Base-by-base conservation (phyloP, 169 alveolate species). In the Eimeria tenella region DNA sequence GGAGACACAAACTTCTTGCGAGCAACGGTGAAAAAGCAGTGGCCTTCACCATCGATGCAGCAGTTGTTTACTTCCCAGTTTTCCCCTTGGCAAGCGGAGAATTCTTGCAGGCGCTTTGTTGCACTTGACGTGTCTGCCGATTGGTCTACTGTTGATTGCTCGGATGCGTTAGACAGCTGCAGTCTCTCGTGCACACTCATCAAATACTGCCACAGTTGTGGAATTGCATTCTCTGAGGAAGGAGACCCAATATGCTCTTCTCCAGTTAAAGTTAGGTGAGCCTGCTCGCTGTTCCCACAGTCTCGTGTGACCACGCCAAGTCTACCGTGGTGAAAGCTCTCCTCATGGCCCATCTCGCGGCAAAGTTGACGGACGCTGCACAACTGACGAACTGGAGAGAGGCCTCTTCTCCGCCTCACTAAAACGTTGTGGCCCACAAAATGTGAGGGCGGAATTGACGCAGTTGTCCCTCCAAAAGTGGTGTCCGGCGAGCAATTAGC, bases 11-110 rank as follows among this genome's bases (percentile, higher is more conserved):
- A 23, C 60, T 83, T 83, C 58, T 50, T 42, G 60, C 75, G 60
- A 3, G 90, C 62, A 9, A 91, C 8, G 17, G 94, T 79, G 86
- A 63, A 91, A 50, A 91, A 91, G 75, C 94, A 91, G 62, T 86
- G 87, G 75, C 94, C 94, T 53, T 86, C 74, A 10, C 94, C 94
- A 65, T 91, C 94, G 8, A 91, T 77, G 65, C 94, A 91, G 21
- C 94, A 91, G 49, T 63, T 79, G 55, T 58, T 86, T n/a, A 91
- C 94, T 65, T 91, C 94, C 90, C 90, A 83, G 42, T 62, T 25
- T 56, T 83, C 77, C 68, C 90, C 90, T 83, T 75, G 79, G 49
- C 79, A 58, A 2, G 90, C 62, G 60, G 60, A 19, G 15, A 83
- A 83, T 11, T 83, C 90, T 42, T 83, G 62, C 62, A 83, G 75